These are phyloP conservation scores for Talaromyces sp. DNA, from an alignment of 2,329 filamentous ascomycete genomes.

Conservation along the genomic window DNA sequence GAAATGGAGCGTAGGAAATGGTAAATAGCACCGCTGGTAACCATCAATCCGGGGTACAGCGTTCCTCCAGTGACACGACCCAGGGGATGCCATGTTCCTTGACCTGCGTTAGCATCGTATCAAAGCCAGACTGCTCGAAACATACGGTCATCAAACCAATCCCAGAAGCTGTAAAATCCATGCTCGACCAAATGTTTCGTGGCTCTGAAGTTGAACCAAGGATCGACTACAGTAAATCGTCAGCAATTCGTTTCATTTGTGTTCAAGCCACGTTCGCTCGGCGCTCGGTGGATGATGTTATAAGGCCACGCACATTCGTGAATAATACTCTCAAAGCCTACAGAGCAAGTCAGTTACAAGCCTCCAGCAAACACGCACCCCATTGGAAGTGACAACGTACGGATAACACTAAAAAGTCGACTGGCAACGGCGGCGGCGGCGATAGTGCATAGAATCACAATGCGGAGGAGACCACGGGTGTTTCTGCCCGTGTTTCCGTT, in stretches of 20 bases:
- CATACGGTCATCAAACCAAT: conserved; percentile 97
- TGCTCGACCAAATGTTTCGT: conserved; percentile 96
- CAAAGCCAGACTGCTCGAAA: conserved; percentile 12
- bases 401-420: conserved; percentile 96
- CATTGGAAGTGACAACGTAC: conserved; percentile 50
- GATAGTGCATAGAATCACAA: conserved; percentile 86
- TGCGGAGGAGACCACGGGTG: conserved; percentile 76
- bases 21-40: conserved; percentile 96
- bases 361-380: neutral
- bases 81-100: conserved; percentile 94
- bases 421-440: conserved; percentile 87
- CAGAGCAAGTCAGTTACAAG: neutral
- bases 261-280: neutral
- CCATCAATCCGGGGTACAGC: conserved; percentile 98
- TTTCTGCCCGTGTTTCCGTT: conserved; percentile 75
- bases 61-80: conserved; percentile 97
- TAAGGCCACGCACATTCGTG: conserved; percentile 78
- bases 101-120: conserved; percentile 15
- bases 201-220: conserved; percentile 99
- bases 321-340: conserved; percentile 97
- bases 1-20: conserved; percentile 84
- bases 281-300: neutral
- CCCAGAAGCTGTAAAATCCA: conserved; percentile 99
- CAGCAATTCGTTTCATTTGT: conserved; percentile 1
- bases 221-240: conserved; percentile 65